Percentiles rank a stretch among this genome's conserved stretches.
Conservation (phyloP, 805 yeast genomes). For the Wickerhamiella galacta region DNA sequence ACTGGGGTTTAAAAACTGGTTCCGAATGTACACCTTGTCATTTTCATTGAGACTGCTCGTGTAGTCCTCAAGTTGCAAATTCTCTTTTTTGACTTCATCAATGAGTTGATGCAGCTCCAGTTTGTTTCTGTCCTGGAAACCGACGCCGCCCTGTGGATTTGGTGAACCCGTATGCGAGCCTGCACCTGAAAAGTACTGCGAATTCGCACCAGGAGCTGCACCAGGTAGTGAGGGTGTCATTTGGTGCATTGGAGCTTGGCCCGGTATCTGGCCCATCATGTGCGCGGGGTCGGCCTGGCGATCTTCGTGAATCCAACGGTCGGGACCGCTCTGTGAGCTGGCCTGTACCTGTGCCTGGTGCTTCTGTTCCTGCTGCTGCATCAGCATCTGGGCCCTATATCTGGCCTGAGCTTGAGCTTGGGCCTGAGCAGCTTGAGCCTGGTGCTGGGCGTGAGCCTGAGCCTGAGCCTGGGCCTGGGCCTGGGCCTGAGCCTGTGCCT, state of each 20-base stretch:
- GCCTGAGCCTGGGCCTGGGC: conserved; percentile 11
- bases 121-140: too few relatives aligned
- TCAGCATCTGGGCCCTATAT: conserved; percentile 12
- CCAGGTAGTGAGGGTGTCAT: too few relatives aligned
- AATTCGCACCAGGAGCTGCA: too few relatives aligned
- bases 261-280: conserved; percentile 7
- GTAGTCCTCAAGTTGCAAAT: conserved; percentile 45
- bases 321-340: too few relatives aligned
- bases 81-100: conserved; percentile 52
- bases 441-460: conserved; percentile 11
- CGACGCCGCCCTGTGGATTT: too few relatives aligned
- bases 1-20: conserved; percentile 28
- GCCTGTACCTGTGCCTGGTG: conserved; percentile 7
- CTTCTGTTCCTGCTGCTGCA: conserved; percentile 13
- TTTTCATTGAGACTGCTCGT: conserved; percentile 42
- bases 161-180: conserved; percentile 40
- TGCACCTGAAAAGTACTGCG: conserved; percentile 11
- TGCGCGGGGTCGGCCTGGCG: conserved; percentile 9
- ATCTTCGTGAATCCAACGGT: not conserved
- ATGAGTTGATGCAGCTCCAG: conserved; percentile 40
- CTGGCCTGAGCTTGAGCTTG: conserved; percentile 8
- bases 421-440: conserved; percentile 6
- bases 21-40: conserved; percentile 43
- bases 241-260: too few relatives aligned
- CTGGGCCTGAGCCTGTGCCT: conserved; percentile 11